phyloP scores from a whole-genome alignment of 257 asterid genomes.

The Leonotis leonurus region DNA sequence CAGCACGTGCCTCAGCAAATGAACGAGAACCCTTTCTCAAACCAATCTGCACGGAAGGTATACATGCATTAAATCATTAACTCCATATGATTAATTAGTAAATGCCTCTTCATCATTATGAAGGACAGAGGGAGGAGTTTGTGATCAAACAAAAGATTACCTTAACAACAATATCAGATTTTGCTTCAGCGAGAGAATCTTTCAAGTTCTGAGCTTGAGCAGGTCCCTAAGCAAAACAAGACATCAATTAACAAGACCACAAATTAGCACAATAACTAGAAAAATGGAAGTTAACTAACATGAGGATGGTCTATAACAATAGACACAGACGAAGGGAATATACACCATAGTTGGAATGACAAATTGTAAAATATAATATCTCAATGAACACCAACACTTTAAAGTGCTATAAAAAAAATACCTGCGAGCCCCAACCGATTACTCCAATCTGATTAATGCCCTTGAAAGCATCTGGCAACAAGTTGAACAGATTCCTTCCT shows the following conservation, averaged over 20 bases:
- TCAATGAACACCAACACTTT: not conserved
- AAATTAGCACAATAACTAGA: not conserved
- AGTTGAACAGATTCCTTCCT: slow-evolving; percentile 82
- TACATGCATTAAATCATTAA: not conserved
- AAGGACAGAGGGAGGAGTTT: not conserved
- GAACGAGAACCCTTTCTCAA: slow-evolving; percentile 91
- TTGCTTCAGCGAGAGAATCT: slow-evolving; percentile 72
- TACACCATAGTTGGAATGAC: not conserved
- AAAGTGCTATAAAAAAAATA: slow-evolving; percentile 1
- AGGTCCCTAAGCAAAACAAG: slow-evolving; percentile 55
- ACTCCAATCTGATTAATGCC: slow-evolving; percentile 96
- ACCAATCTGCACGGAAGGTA: slow-evolving; percentile 57
- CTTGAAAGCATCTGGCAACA: slow-evolving; percentile 86
- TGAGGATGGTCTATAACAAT: too few relatives aligned
- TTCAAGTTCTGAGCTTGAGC: slow-evolving; percentile 96
- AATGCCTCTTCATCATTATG: not conserved
- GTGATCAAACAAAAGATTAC: slow-evolving; percentile 22
- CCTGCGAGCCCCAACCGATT: slow-evolving; percentile 99
- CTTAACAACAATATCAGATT: slow-evolving; percentile 84
- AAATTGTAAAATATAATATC: too few relatives aligned
- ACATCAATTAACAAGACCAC: not conserved
- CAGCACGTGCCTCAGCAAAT: slow-evolving; percentile 78
- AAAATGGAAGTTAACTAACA: not conserved
- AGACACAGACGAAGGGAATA: too few relatives aligned
- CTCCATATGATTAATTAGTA: not conserved